These are phyloP conservation scores for Ophiostoma ips DNA, from an alignment of 2,329 filamentous ascomycete species.

Conservation along the genomic window DNA sequence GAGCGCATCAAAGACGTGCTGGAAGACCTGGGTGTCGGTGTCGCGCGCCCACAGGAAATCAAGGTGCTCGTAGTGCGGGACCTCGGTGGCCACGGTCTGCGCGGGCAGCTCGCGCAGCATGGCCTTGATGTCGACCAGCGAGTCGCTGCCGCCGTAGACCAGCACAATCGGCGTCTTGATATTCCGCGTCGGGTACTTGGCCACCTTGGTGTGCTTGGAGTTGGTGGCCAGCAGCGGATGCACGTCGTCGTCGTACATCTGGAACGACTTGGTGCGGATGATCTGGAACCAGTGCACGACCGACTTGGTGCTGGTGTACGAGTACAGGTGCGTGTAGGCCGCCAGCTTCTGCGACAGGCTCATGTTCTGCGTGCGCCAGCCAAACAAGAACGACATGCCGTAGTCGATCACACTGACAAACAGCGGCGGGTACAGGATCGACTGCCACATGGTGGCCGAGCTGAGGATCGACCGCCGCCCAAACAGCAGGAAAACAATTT, in stretches of 20 bases:
- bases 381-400: conserved; percentile 70
- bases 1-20: conserved; percentile 79
- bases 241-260: conserved; percentile 96
- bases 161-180: conserved; percentile 92
- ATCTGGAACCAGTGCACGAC: conserved; percentile 99
- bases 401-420: conserved; percentile 81
- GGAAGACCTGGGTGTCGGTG: conserved; percentile 72
- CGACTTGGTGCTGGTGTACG: conserved; percentile 89
- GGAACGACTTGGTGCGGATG: conserved; percentile 88
- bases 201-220: conserved; percentile 86
- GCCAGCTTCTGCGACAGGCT: conserved; percentile 78
- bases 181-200: conserved; percentile 90
- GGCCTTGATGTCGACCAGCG: conserved; percentile 79
- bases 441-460: conserved; percentile 94
- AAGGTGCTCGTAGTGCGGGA: conserved; percentile 89
- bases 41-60: conserved; percentile 93
- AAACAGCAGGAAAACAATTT: conserved; percentile 85
- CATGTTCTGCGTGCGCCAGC: conserved; percentile 80
- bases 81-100: conserved; percentile 73
- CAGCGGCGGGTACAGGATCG: conserved; percentile 84
- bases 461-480: conserved; percentile 82
- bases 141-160: conserved; percentile 87
- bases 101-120: conserved; percentile 82
- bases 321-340: conserved; percentile 90
- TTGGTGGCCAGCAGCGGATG: conserved; percentile 60